Evolutionary conservation across 176 grass and related monocot genomes (phyloP).

Genomic region (Puya raimondii): DNA sequence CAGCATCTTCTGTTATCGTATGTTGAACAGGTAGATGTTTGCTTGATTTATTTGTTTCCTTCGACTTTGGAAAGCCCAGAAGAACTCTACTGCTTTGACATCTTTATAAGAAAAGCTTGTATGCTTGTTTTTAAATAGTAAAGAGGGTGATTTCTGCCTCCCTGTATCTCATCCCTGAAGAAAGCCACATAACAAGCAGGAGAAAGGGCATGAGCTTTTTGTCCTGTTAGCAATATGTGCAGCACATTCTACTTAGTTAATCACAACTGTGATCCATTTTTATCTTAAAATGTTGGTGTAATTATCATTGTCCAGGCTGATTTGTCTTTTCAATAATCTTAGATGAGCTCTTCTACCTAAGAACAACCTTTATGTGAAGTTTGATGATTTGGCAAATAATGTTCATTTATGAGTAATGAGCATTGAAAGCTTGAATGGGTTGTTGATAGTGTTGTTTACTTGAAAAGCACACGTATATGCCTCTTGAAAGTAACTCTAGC

Average conservation of each 20-base stretch:
- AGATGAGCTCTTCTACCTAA: not conserved
- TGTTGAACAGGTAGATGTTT: conserved; percentile 71
- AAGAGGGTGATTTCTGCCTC: too few relatives aligned
- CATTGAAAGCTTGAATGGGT: not conserved
- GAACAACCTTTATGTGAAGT: not conserved
- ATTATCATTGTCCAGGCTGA: not conserved
- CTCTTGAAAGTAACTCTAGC: not conserved
- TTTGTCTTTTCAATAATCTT: not conserved
- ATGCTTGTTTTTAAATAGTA: too few relatives aligned
- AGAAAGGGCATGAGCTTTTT: not conserved
- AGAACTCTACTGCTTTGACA: not conserved
- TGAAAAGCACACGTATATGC: not conserved
- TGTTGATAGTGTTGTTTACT: not conserved
- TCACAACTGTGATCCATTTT: not conserved
- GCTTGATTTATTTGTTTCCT: conserved; percentile 18
- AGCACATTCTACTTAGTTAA: not conserved
- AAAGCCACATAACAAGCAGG: too few relatives aligned
- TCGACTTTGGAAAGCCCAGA: not conserved
- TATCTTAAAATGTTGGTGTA: not conserved
- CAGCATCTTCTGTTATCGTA: conserved; percentile 93
- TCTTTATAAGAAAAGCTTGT: not conserved
- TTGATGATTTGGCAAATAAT: not conserved
- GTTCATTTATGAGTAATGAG: not conserved
- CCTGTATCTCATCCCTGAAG: too few relatives aligned
- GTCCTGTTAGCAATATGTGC: not conserved